Percentiles rank a stretch among this genome's conserved stretches.
Conservation (phyloP, 1,284 basidiomycete species). For the Xerocomus nothofagi region DNA sequence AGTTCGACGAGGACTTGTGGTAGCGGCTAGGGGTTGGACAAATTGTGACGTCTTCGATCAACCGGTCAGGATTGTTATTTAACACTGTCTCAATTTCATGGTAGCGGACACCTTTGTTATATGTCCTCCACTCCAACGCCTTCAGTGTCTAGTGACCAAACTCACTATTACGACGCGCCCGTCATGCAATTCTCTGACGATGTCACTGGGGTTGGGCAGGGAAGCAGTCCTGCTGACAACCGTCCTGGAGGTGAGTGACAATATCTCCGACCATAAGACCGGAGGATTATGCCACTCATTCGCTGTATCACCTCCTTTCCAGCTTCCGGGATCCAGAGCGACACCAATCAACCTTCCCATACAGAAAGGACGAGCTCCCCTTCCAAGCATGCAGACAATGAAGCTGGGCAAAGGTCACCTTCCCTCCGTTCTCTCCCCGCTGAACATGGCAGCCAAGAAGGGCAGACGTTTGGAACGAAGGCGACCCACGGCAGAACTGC, state of each 20-base stretch:
- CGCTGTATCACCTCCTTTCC: background rate
- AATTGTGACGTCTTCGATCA: constrained; percentile 27
- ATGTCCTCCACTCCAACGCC: constrained; percentile 21
- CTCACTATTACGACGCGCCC: constrained; percentile 31
- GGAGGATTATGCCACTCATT: background rate
- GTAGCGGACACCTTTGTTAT: background rate
- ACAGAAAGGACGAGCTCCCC: background rate
- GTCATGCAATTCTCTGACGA: constrained; percentile 18
- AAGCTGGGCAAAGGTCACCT: constrained; percentile 3
- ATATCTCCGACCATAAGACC: background rate
- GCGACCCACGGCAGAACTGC: background rate
- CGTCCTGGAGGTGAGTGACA: constrained; percentile 2
- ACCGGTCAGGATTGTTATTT: constrained; percentile 26
- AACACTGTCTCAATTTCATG: constrained; percentile 10
- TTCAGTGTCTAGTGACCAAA: constrained; percentile 24
- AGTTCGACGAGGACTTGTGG: constrained; percentile 27
- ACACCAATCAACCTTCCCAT: background rate
- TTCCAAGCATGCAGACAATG: background rate
- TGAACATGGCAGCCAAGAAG: constrained; percentile 14
- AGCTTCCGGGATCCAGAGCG: constrained; percentile 1
- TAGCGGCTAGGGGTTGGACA: constrained; percentile 18
- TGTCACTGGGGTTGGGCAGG: background rate
- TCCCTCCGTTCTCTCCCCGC: constrained; percentile 29
- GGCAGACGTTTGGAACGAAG: background rate
- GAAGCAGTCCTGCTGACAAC: background rate